phyloP scores from a whole-genome alignment of 2,329 filamentous ascomycete species.

The Ramichloridium luteum region DNA sequence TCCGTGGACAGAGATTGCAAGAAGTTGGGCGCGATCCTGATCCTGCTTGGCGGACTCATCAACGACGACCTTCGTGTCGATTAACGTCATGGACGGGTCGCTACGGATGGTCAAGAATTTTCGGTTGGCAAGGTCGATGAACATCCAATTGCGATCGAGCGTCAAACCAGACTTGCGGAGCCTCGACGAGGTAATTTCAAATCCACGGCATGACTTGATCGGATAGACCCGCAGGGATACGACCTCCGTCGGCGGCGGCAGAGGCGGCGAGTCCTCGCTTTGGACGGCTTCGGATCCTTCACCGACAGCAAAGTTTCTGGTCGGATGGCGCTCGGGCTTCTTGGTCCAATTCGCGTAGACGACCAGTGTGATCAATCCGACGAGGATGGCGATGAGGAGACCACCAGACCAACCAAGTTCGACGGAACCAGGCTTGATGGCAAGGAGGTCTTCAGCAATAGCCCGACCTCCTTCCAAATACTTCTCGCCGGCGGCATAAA shows the following conservation, averaged over 20 bases:
- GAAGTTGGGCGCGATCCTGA: conserved; percentile 18
- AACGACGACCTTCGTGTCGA: conserved; percentile 40
- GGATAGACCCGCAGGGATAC: conserved; percentile 47
- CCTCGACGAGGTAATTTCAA: conserved; percentile 40
- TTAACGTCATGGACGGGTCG: conserved; percentile 50
- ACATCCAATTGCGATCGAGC: conserved; percentile 56
- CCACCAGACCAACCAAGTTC: conserved; percentile 11
- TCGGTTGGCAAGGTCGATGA: conserved; percentile 39
- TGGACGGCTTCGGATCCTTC: conserved; percentile 14
- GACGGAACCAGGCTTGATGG: conserved; percentile 4
- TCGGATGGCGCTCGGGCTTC: conserved; percentile 10
- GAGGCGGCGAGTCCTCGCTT: conserved; percentile 17
- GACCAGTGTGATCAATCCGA: conserved; percentile 15
- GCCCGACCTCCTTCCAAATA: neutral
- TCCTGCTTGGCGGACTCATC: conserved; percentile 23
- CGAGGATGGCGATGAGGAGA: conserved; percentile 15
- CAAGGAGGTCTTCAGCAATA: conserved; percentile 3
- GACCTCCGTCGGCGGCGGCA: conserved; percentile 30
- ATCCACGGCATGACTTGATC: conserved; percentile 54
- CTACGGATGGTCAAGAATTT: conserved; percentile 53
- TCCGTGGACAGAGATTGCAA: conserved; percentile 38
- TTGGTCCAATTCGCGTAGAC: conserved; percentile 17
- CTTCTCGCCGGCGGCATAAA: no score
- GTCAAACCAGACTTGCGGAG: conserved; percentile 47
- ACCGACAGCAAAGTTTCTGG: conserved; percentile 10